These are phyloP conservation scores for Peniophora sp. DNA, from an alignment of 1,284 basidiomycete species.

Conservation along the genomic window DNA sequence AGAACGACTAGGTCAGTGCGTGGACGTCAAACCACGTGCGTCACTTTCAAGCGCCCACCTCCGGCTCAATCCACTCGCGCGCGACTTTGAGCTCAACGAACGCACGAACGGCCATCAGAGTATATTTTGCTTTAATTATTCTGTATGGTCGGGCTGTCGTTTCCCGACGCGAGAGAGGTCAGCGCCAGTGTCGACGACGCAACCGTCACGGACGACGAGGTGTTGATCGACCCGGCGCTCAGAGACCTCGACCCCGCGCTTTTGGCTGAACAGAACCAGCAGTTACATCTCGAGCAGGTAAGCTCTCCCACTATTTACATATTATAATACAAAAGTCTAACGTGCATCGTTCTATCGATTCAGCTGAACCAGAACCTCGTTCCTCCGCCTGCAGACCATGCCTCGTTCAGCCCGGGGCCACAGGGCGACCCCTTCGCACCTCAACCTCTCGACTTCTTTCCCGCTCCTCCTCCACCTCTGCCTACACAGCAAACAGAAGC, in stretches of 20 bases:
- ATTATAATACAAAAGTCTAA: too few species aligned
- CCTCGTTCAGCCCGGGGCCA: conserved; percentile 56
- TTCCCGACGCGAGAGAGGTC: conserved; percentile 17
- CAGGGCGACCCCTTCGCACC: conserved; percentile 76
- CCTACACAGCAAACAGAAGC: conserved; percentile 26
- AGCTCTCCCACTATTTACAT: not conserved
- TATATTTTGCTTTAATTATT: not conserved
- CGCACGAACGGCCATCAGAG: not conserved
- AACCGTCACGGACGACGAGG: conserved; percentile 48
- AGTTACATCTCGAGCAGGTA: not conserved
- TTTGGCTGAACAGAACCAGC: conserved; percentile 4
- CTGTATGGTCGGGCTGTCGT: conserved; percentile 13
- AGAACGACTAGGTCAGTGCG: conserved; percentile 8
- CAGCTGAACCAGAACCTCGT: not conserved
- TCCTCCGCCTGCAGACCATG: not conserved
- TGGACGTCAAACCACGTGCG: too few species aligned
- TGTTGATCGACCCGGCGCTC: conserved; percentile 65
- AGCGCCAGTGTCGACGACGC: conserved; percentile 39
- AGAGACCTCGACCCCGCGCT: not conserved
- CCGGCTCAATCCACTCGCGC: not conserved
- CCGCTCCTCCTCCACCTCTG: conserved; percentile 19
- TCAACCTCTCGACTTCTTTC: conserved; percentile 38
- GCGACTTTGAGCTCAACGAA: not conserved
- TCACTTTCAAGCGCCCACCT: too few species aligned
- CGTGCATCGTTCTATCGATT: too few species aligned